Conservation (phyloP, 75 land plant genomes). For the Cryptomeria japonica region DNA sequence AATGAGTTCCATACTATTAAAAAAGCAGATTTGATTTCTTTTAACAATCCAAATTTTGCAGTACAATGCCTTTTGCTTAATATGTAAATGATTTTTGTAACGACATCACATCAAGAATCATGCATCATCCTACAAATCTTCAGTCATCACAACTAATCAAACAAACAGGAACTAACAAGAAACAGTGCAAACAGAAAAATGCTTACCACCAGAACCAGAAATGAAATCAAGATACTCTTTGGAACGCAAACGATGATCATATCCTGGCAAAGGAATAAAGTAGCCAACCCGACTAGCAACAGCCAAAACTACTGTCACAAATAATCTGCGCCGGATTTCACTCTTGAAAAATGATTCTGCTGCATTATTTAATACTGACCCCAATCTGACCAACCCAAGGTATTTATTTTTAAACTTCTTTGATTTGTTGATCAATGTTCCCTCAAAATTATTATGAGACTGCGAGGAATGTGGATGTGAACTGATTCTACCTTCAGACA, state of each 20-base stretch:
- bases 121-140: neutral
- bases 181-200: neutral
- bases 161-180: neutral
- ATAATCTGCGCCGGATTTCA: conserved; percentile 84
- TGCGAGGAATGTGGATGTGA: neutral
- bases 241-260: conserved; percentile 86
- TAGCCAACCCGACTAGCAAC: conserved; percentile 83
- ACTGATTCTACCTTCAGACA: neutral
- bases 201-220: conserved; percentile 76
- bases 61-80: neutral
- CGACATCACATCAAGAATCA: neutral
- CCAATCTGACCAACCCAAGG: conserved; percentile 70
- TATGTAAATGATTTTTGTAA: neutral
- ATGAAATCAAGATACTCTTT: conserved; percentile 75
- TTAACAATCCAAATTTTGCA: neutral
- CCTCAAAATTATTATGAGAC: neutral
- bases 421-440: conserved; percentile 1
- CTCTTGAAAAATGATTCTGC: conserved; percentile 92
- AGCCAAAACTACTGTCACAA: conserved; percentile 72
- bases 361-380: conserved; percentile 69
- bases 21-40: neutral
- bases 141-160: neutral
- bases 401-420: conserved; percentile 66
- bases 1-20: neutral
- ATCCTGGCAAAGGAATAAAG: conserved; percentile 93